phyloP scores from a whole-genome alignment of 2,329 filamentous ascomycete genomes.

The Colletotrichum echinochloae region DNA sequence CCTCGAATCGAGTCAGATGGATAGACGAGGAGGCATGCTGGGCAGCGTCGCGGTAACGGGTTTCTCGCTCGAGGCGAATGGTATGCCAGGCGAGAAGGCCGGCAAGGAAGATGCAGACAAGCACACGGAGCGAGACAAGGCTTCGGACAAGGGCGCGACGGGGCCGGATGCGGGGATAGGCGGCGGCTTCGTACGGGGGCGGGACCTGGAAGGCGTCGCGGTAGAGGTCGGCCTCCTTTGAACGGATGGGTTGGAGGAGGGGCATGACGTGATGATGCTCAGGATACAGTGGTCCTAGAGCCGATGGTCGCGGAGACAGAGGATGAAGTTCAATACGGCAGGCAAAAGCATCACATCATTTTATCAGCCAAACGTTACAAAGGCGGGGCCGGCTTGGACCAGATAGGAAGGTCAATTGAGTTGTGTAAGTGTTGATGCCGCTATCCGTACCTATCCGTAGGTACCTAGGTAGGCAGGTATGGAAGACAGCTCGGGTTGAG shows the following conservation, averaged over 20 bases:
- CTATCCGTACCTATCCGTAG: too few species aligned
- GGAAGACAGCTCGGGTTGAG: constrained; percentile 24
- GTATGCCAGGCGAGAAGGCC: constrained; percentile 31
- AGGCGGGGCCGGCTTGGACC: constrained; percentile 14
- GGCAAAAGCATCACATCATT: constrained; percentile 14
- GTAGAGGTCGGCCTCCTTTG: constrained; percentile 27
- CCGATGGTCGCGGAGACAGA: constrained; percentile 5
- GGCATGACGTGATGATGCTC: constrained; percentile 22
- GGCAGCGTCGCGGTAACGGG: constrained; percentile 17
- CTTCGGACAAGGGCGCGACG: constrained; percentile 26
- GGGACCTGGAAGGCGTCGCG: constrained; percentile 25
- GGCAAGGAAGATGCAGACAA: constrained; percentile 23
- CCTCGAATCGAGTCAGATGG: constrained; percentile 30
- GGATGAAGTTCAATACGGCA: background rate
- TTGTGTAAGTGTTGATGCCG: constrained; percentile 11
- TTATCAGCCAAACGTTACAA: constrained; percentile 17
- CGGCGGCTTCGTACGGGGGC: constrained; percentile 36
- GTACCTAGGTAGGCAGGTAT: background rate
- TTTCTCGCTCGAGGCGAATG: constrained; percentile 33
- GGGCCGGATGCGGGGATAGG: constrained; percentile 32
- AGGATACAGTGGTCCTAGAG: background rate
- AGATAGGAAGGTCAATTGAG: constrained; percentile 31
- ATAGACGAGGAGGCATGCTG: constrained; percentile 28
- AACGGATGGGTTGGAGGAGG: background rate
- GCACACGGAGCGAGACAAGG: constrained; percentile 22